These are phyloP conservation scores for Phlebopus sp. DNA, from an alignment of 1,284 basidiomycete genomes.

Conservation along the genomic window DNA sequence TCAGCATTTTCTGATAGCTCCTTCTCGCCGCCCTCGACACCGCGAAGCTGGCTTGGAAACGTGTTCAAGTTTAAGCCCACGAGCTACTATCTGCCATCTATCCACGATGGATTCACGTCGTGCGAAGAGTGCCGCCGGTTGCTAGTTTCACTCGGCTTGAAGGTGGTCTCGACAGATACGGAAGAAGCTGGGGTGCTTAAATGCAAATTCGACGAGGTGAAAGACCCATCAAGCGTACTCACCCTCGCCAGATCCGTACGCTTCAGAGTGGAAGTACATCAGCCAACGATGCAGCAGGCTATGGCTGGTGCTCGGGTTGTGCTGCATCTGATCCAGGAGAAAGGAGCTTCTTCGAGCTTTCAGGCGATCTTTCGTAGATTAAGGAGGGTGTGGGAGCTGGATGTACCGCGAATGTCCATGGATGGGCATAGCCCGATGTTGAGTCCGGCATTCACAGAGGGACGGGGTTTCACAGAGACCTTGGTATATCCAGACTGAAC, in stretches of 20 bases:
- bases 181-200: constrained; percentile 63
- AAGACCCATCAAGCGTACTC: constrained; percentile 57
- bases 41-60: constrained; percentile 85
- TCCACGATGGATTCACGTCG: constrained; percentile 66
- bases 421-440: constrained; percentile 19
- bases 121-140: constrained; percentile 72
- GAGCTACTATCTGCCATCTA: constrained; percentile 62
- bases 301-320: constrained; percentile 52
- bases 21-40: constrained; percentile 41
- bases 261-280: constrained; percentile 76
- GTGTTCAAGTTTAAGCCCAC: constrained; percentile 85
- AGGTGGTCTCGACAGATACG: constrained; percentile 62
- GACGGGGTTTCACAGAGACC: constrained; percentile 22
- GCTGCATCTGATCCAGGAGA: constrained; percentile 77
- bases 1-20: constrained; percentile 47
- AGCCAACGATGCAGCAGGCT: constrained; percentile 41
- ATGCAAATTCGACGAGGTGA: constrained; percentile 61
- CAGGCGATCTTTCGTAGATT: constrained; percentile 70
- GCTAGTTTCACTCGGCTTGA: constrained; percentile 70
- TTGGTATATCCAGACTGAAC: constrained; percentile 24
- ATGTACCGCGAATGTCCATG: constrained; percentile 27
- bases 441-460: constrained; percentile 19
- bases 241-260: constrained; percentile 60
- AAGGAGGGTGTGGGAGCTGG: constrained; percentile 70
- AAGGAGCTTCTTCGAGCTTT: constrained; percentile 79